Evolutionary conservation across 768 basidiomycete species (phyloP).

Genomic region (Asterophora lycoperdoides): DNA sequence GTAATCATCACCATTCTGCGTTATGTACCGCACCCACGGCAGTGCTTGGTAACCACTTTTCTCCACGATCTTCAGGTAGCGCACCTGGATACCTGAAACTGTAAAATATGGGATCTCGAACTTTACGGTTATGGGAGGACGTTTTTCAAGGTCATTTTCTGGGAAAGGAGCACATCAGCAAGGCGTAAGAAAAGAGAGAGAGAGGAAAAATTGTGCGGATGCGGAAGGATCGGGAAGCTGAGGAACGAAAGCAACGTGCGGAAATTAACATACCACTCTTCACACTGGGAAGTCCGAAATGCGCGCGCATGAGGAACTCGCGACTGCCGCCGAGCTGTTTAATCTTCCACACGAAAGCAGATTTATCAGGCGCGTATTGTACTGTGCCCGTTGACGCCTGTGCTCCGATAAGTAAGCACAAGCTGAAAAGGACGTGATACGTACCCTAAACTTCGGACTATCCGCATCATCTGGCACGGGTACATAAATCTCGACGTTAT

Average conservation of each 20-base stretch:
- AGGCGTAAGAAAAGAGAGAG: neutral
- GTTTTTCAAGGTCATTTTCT: conserved; percentile 81
- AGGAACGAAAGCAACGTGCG: too few relatives aligned
- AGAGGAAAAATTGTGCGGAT: too few relatives aligned
- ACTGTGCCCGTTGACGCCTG: conserved; percentile 94
- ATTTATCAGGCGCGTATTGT: conserved; percentile 97
- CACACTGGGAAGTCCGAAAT: conserved; percentile 94
- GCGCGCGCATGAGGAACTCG: conserved; percentile 97
- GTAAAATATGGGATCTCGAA: conserved; percentile 99
- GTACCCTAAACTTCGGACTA: conserved; percentile 91
- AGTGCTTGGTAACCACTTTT: conserved; percentile 97
- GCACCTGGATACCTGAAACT: conserved; percentile 94
- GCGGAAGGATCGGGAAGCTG: too few relatives aligned
- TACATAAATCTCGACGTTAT: conserved; percentile 98
- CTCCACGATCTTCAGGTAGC: conserved; percentile 97
- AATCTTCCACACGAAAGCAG: conserved; percentile 99
- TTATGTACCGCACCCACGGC: conserved; percentile 95
- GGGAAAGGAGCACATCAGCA: conserved; percentile 1
- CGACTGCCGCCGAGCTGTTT: conserved; percentile 94
- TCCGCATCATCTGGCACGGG: conserved; percentile 99
- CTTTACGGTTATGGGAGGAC: conserved; percentile 93
- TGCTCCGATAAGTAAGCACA: neutral
- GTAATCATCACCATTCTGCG: conserved; percentile 89
- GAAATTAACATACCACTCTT: conserved; percentile 82
- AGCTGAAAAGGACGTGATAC: conserved; percentile 20